Evolutionary conservation across 192 early-diverging fungal genomes (phyloP).

Genomic region (Entophlyctis helioformis): DNA sequence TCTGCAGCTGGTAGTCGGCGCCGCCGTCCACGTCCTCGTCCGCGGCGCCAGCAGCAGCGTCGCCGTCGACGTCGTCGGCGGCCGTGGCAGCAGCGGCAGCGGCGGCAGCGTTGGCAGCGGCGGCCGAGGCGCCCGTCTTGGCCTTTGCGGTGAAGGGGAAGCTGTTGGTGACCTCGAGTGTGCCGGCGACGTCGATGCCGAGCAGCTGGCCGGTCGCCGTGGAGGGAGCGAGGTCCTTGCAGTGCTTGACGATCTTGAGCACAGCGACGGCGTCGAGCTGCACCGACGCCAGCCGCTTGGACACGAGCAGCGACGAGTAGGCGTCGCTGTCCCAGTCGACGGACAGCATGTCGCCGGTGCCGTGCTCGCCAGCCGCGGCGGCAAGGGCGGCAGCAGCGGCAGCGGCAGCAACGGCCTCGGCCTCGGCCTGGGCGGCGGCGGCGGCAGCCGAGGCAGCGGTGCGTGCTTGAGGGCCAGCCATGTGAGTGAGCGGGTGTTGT

Average conservation of each 20-base stretch:
- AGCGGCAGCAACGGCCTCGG: too few relatives aligned
- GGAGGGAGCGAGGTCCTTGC: constrained; percentile 58
- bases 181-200: constrained; percentile 80
- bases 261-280: constrained; percentile 51
- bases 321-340: too few relatives aligned
- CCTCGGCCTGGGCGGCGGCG: too few relatives aligned
- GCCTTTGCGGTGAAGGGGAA: constrained; percentile 67
- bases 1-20: constrained; percentile 80
- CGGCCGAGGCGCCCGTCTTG: constrained; percentile 14
- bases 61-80: too few relatives aligned
- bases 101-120: not conserved
- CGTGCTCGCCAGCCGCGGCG: too few relatives aligned
- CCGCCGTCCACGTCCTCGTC: constrained; percentile 29
- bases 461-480: too few relatives aligned
- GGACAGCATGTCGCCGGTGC: too few relatives aligned
- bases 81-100: too few relatives aligned
- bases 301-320: constrained; percentile 17
- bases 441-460: too few relatives aligned
- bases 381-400: too few relatives aligned
- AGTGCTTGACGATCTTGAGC: constrained; percentile 97
- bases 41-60: too few relatives aligned
- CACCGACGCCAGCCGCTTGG: constrained; percentile 14
- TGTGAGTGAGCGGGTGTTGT: too few relatives aligned
- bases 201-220: constrained; percentile 79
- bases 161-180: constrained; percentile 86